Evolutionary conservation across 2,329 filamentous ascomycete genomes (phyloP).

Genomic region (Ilyonectria robusta): DNA sequence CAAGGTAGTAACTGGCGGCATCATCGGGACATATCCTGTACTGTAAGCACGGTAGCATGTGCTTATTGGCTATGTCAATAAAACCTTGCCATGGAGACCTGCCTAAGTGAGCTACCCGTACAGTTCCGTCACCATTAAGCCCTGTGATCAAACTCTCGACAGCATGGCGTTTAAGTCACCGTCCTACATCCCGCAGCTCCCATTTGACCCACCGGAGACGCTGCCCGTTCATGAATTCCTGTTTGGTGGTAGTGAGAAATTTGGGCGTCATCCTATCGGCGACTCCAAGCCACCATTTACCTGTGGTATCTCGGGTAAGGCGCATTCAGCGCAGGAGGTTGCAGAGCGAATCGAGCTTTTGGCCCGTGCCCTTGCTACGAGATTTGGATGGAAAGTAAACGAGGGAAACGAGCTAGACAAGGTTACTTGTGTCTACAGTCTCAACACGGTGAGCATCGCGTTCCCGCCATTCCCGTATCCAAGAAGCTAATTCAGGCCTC

Average conservation of each 20-base stretch:
- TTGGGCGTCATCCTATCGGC: conserved; percentile 11
- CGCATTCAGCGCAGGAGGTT: conserved; percentile 12
- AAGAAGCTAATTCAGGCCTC: background rate
- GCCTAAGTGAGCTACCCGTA: background rate
- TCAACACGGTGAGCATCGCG: conserved; percentile 11
- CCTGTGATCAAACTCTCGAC: conserved; percentile 1
- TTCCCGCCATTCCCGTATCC: background rate
- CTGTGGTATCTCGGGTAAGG: conserved; percentile 21
- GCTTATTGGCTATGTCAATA: conserved; percentile 16
- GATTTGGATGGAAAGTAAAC: conserved; percentile 16
- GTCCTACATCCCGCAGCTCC: conserved; percentile 20
- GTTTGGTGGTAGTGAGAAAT: conserved; percentile 17
- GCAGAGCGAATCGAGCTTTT: conserved; percentile 18
- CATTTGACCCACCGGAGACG: conserved; percentile 14
- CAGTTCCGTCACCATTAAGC: conserved; percentile 11
- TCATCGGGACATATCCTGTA: conserved; percentile 1
- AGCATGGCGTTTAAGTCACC: conserved; percentile 20
- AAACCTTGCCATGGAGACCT: conserved; percentile 11
- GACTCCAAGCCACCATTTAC: conserved; percentile 22
- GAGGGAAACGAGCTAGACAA: conserved; percentile 20
- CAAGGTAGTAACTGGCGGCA: conserved; percentile 2
- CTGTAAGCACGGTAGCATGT: conserved; percentile 17
- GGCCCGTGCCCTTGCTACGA: conserved; percentile 17
- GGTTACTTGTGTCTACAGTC: conserved; percentile 22
- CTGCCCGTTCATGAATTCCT: conserved; percentile 22